Base-by-base conservation (phyloP, 345 rosid genomes). In the Limnanthes douglasii region DNA sequence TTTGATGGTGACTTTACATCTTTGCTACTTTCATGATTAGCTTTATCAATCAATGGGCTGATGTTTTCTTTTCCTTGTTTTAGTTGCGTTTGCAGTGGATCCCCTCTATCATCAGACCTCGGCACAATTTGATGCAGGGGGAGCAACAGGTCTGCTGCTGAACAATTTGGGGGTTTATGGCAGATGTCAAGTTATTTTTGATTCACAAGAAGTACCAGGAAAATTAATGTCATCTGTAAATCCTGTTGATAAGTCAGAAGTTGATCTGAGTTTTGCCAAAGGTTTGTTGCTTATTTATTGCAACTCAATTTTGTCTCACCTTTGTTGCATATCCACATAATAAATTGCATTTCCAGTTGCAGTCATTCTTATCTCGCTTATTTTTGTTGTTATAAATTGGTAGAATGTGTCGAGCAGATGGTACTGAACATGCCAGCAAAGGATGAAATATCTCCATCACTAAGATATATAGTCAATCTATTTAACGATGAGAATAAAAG, bases 41-140 rank as follows among this genome's bases (percentile, higher is more conserved):
- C 38, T 28, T 47, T 35, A 31, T 26, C 39, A 12, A 37, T 43
- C 10, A 18, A 26, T 40, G 26, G 3, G 37, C 13, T 60, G 16
- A 63, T 28, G 15, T 34, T 56, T 37, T 11, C 13, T 51, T n/a
- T n/a, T n/a, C 51, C 36, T 30, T 25, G 43, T 66, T 46, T 28
- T 66, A 88, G 97, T 60, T 72, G 90, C 95, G 31, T 83, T 88
- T 65, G 72, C 85, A 1, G 95, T 88, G 59, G 97, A 83, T 67
- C 97, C 97, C 9, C 68, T 88, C 30, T 88, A 88, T 66, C 93
- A 79, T 53, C 97, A 88, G 55, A 83, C 97, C 30, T 78, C 97
- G 39, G 97, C 97, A 41, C 90, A 83, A 54, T 83, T 83, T 57
- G 97, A 88, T 54, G 97, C 78, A 74, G 97, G 97, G 45, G 95